Evolutionary conservation across 371 early-diverging fungal genomes (phyloP).

Genomic region (Mucor indicus): DNA sequence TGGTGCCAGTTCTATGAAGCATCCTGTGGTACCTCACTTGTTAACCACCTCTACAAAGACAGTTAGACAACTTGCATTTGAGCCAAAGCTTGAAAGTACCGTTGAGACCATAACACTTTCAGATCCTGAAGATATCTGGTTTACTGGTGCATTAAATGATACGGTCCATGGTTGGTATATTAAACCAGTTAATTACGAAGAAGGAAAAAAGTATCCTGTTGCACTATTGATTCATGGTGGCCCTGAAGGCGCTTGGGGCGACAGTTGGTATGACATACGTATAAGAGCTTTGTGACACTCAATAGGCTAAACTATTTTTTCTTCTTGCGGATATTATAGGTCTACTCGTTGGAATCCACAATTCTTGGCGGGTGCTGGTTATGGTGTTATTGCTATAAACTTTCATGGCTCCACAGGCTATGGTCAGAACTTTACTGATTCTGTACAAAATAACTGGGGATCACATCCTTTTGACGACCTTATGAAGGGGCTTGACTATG

Average conservation of each 20-base stretch:
- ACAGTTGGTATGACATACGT: constrained; percentile 51
- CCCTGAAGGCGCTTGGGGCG: constrained; percentile 72
- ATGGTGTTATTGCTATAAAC: constrained; percentile 75
- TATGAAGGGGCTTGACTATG: constrained; percentile 70
- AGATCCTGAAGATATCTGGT: constrained; percentile 63
- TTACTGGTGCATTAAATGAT: constrained; percentile 61
- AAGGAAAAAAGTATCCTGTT: constrained; percentile 65
- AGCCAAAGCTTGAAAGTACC: constrained; percentile 25
- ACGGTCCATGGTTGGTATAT: constrained; percentile 72
- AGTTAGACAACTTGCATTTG: constrained; percentile 8
- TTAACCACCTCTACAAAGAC: constrained; percentile 21
- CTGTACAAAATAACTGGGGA: constrained; percentile 78
- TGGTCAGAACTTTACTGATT: constrained; percentile 75
- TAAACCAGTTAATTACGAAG: constrained; percentile 64
- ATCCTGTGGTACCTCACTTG: constrained; percentile 45
- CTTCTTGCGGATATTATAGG: constrained; percentile 16
- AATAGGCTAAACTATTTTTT: background rate
- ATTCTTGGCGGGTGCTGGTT: constrained; percentile 71
- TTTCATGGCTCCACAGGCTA: constrained; percentile 84
- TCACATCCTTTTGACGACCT: constrained; percentile 73
- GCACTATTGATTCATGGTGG: constrained; percentile 88
- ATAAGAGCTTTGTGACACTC: background rate
- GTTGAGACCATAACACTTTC: constrained; percentile 33
- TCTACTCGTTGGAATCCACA: constrained; percentile 75
- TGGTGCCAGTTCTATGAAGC: constrained; percentile 43